phyloP scores from a whole-genome alignment of 805 yeast genomes.

The Metahyphopichia silvanorum region DNA sequence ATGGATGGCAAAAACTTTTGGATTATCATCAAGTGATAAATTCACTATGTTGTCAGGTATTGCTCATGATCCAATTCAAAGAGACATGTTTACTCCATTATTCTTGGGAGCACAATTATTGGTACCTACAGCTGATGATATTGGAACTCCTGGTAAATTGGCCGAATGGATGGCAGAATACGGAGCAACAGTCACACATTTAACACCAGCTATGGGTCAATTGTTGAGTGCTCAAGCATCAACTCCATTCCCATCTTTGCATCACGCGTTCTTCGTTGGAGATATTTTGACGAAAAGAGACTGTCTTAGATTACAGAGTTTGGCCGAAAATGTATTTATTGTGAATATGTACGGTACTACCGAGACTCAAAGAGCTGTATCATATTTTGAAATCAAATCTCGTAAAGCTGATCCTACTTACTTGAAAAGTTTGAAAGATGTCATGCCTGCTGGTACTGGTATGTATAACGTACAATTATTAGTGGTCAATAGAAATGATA shows the following conservation, averaged over 20 bases:
- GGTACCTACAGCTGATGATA: constrained; percentile 95
- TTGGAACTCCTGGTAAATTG: constrained; percentile 95
- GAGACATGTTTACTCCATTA: constrained; percentile 98
- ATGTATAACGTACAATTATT: constrained; percentile 93
- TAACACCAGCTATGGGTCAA: constrained; percentile 99
- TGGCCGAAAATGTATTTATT: constrained; percentile 85
- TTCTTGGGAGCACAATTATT: constrained; percentile 91
- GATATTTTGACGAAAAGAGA: constrained; percentile 97
- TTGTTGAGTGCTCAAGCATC: constrained; percentile 92
- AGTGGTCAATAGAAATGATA: constrained; percentile 88
- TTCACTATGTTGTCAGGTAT: constrained; percentile 98
- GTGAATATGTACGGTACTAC: constrained; percentile 99
- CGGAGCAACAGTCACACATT: constrained; percentile 92
- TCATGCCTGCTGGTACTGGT: constrained; percentile 98
- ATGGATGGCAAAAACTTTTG: constrained; percentile 93
- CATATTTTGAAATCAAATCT: constrained; percentile 85
- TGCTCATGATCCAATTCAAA: constrained; percentile 98
- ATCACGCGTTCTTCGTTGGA: constrained; percentile 98
- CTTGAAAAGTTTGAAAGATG: constrained; percentile 82
- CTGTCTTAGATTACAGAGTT: constrained; percentile 85
- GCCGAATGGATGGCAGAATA: constrained; percentile 96
- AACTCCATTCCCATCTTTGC: constrained; percentile 77
- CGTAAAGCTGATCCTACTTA: constrained; percentile 65
- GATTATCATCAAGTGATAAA: constrained; percentile 71
- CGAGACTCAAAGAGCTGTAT: constrained; percentile 97